phyloP scores from a whole-genome alignment of 495 filamentous ascomycete genomes.

The Xylaria nigripes region DNA sequence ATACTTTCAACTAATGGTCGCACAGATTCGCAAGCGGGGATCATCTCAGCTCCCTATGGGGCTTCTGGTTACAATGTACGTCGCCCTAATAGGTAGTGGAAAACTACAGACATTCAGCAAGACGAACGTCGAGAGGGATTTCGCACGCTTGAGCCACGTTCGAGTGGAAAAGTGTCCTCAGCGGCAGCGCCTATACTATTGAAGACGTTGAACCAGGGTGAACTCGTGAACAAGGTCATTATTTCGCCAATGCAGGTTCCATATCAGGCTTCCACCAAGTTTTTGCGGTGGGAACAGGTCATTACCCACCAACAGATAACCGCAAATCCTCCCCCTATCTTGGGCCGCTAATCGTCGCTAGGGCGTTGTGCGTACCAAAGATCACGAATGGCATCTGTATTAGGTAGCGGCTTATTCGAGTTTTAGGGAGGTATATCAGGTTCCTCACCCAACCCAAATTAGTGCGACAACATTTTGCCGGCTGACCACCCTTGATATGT shows the following conservation, averaged over 20 bases:
- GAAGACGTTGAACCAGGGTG: slow-evolving; percentile 42
- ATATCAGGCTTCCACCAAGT: background rate
- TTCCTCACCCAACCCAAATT: slow-evolving; percentile 31
- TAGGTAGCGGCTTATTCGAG: background rate
- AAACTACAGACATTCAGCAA: slow-evolving; percentile 13
- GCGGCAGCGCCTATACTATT: slow-evolving; percentile 39
- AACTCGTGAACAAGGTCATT: slow-evolving; percentile 37
- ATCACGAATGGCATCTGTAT: slow-evolving; percentile 28
- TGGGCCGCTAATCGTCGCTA: slow-evolving; percentile 29
- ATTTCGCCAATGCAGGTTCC: slow-evolving; percentile 42
- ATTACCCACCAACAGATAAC: no score
- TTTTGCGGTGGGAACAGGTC: background rate
- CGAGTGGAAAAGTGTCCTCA: slow-evolving; percentile 40
- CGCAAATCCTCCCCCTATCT: background rate
- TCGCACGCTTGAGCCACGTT: no score
- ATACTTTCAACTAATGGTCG: background rate
- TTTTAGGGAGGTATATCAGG: background rate
- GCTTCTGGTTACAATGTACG: no score
- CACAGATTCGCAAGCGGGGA: no score
- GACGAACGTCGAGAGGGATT: slow-evolving; percentile 33
- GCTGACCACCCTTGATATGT: slow-evolving; percentile 35
- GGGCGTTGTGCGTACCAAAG: slow-evolving; percentile 35
- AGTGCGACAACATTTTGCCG: slow-evolving; percentile 29
- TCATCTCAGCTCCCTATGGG: no score
- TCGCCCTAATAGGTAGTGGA: background rate